Evolutionary conservation across 1,284 basidiomycete species (phyloP).

Genomic region (Afroboletus lepidellus): DNA sequence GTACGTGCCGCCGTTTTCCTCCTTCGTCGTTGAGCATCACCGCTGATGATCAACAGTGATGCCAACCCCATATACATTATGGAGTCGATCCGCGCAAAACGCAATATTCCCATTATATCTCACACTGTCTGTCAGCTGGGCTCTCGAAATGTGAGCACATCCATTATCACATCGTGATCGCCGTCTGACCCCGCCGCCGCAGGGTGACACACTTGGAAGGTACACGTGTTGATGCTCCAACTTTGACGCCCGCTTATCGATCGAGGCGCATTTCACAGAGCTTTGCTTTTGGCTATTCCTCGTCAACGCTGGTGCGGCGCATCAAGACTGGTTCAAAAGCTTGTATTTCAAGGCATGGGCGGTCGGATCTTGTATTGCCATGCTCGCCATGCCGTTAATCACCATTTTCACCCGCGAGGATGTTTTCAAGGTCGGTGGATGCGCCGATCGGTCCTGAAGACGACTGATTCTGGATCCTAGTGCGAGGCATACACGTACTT

Average conservation of each 20-base stretch:
- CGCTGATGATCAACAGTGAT: conserved; percentile 45
- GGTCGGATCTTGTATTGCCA: conserved; percentile 56
- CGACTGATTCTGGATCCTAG: conserved; percentile 37
- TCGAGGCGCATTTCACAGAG: conserved; percentile 42
- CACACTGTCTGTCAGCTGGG: conserved; percentile 63
- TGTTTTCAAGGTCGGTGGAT: conserved; percentile 51
- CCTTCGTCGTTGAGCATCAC: neutral
- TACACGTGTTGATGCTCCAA: conserved; percentile 23
- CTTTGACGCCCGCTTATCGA: conserved; percentile 6
- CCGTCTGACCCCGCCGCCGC: neutral
- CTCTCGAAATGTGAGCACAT: conserved; percentile 61
- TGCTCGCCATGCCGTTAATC: conserved; percentile 66
- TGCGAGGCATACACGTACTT: conserved; percentile 68
- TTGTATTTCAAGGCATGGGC: conserved; percentile 70
- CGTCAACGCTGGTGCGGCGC: conserved; percentile 56
- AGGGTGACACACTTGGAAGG: conserved; percentile 80
- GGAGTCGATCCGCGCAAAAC: conserved; percentile 45
- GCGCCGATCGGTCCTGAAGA: neutral
- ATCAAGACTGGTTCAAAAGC: conserved; percentile 75
- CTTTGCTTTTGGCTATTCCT: conserved; percentile 83
- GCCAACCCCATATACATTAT: conserved; percentile 59
- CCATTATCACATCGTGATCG: neutral
- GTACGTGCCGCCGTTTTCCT: conserved; percentile 43
- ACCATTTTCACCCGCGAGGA: conserved; percentile 59
- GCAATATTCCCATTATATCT: conserved; percentile 65